Evolutionary conservation across 441 rosid genomes (phyloP), one percentile per base, ranked within the genome.

Genomic region (Cnidoscolus chayamansa): DNA sequence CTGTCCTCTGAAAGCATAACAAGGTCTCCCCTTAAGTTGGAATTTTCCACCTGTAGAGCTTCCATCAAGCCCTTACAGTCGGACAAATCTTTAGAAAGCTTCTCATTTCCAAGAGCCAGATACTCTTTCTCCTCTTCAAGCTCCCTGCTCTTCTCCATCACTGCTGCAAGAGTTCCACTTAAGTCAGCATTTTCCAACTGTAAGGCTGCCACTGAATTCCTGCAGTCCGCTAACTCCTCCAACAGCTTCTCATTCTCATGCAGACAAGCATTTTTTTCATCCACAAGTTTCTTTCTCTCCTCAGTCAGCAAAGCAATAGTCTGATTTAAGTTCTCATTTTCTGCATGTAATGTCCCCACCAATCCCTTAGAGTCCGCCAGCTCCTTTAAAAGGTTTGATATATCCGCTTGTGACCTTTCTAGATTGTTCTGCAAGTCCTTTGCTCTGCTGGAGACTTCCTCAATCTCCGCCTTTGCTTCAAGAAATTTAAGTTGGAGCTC

Each of bases 41-140:
- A 72, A 73, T 74, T 81, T 76, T 82, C 86, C 53, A 69, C 65
- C 69, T 75, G 81, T 57, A 79, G 75, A 72, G 76, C 67, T 50
- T 77, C 84, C 50, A 78, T 70, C 57, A 65, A 63, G 48, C 63
- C 59, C 77, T 75, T 81, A 53, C 67, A 75, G 55, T 80, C 74
- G 56, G 82, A 77, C 53, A 82, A 72, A 20, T 76, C 79, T 64
- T 35, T 12, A 20, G 74, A 78, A 12, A 83, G 60, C 17, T 75
- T 79, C 64, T 86, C 80, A 78, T 72, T 72, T 32, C 65, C 80
- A 76, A n/a, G 77, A 15, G 84, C 76, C 82, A 86, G 83, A 77
- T 55, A 76, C 66, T 84, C 80, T 77, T 85, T 89, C 74, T 89
- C 89, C 81, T 85, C 91, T 80, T 85, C 80, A 73, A 86, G 84